A percentile compares a stretch with the other conserved stretches of the same genome.
These are phyloP conservation scores for Papiliotrema fonsecae DNA, from an alignment of 1,284 basidiomycete species.

Conservation along the genomic window DNA sequence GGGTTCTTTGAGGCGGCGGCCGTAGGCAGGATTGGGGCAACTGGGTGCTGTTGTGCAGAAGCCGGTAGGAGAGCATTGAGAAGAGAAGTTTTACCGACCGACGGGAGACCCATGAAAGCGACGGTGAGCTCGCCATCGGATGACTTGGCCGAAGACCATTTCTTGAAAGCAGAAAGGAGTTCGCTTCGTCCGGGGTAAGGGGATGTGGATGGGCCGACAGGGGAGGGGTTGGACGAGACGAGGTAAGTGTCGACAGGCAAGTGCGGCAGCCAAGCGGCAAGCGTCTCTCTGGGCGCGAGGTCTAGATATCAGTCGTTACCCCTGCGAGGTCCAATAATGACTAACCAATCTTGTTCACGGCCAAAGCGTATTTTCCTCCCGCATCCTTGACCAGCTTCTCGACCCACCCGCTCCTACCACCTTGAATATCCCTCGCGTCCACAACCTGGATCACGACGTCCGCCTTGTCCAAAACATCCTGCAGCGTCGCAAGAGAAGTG, in stretches of 20 bases:
- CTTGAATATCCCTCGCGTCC: constrained; percentile 76
- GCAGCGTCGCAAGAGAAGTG: constrained; percentile 61
- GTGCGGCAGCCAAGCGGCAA: constrained; percentile 68
- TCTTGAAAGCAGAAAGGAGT: constrained; percentile 21
- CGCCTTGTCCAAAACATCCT: constrained; percentile 70
- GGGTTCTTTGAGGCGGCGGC: constrained; percentile 53
- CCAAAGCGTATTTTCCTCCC: constrained; percentile 54
- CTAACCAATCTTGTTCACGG: constrained; percentile 84
- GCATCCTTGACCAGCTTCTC: constrained; percentile 56
- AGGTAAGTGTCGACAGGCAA: constrained; percentile 70
- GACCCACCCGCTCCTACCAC: constrained; percentile 61
- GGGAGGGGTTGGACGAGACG: constrained; percentile 63
- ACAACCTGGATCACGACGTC: constrained; percentile 81
- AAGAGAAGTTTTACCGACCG: constrained; percentile 77
- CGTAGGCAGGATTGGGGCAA: constrained; percentile 58
- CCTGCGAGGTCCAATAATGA: constrained; percentile 9
- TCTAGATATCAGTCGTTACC: constrained; percentile 53
- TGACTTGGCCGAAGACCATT: constrained; percentile 27
- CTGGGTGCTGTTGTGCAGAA: constrained; percentile 29
- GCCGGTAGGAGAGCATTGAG: constrained; percentile 67
- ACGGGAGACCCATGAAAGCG: constrained; percentile 64
- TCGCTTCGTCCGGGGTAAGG: constrained; percentile 28
- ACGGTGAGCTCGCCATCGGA: constrained; percentile 52
- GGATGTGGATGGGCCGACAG: constrained; percentile 30
- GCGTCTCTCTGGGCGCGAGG: constrained; percentile 73